phyloP scores from a whole-genome alignment of 768 basidiomycete genomes.

The Pleurotus tuber-regium region DNA sequence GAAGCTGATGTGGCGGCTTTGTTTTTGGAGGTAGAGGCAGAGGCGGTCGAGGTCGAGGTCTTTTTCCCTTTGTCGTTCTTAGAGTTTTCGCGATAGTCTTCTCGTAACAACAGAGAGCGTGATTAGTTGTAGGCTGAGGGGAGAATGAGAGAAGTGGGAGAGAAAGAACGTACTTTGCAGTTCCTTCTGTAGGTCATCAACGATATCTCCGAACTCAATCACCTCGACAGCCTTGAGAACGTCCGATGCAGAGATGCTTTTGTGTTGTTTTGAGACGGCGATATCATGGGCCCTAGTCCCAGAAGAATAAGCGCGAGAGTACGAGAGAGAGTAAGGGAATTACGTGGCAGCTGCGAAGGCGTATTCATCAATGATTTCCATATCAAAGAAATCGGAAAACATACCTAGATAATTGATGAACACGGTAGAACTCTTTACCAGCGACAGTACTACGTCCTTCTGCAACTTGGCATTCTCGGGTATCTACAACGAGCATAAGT shows the following conservation, averaged over 20 bases:
- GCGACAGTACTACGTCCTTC: slow-evolving; percentile 83
- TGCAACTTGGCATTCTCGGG: slow-evolving; percentile 85
- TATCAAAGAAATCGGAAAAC: slow-evolving; percentile 23
- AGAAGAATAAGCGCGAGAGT: slow-evolving; percentile 1
- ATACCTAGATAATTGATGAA: slow-evolving; percentile 93
- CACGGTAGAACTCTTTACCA: slow-evolving; percentile 87
- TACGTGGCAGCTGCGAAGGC: slow-evolving; percentile 46
- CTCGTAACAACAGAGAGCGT: neutral
- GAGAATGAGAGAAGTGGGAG: neutral
- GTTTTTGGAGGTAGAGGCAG: slow-evolving; percentile 13
- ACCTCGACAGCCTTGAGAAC: slow-evolving; percentile 84
- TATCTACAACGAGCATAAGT: slow-evolving; percentile 48
- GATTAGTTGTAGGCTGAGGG: neutral
- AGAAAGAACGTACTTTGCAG: slow-evolving; percentile 49
- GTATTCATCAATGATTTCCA: neutral
- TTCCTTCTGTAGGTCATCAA: slow-evolving; percentile 60
- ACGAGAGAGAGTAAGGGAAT: slow-evolving; percentile 19
- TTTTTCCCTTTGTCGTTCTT: slow-evolving; percentile 62
- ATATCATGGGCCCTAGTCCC: slow-evolving; percentile 81
- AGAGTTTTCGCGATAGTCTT: slow-evolving; percentile 65
- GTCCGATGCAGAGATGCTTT: slow-evolving; percentile 86
- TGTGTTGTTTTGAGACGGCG: slow-evolving; percentile 79
- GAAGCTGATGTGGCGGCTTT: slow-evolving; percentile 17
- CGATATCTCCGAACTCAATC: slow-evolving; percentile 73
- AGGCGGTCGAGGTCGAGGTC: neutral